Evolutionary conservation across 1,284 basidiomycete species (phyloP).

Genomic region (Ganoderma multipileum): DNA sequence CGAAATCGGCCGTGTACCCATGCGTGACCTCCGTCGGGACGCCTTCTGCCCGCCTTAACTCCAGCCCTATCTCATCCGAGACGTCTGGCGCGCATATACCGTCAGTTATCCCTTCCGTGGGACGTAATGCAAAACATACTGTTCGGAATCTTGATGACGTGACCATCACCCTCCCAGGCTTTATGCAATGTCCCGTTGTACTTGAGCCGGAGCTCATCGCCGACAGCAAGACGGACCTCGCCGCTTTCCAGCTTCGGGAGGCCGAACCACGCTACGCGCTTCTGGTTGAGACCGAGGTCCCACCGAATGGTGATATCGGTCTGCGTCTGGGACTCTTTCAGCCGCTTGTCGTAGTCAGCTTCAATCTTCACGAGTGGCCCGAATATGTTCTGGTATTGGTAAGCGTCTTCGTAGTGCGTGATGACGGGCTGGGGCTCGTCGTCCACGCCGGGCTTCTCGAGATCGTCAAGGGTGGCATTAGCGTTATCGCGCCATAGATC

Average conservation of each 20-base stretch:
- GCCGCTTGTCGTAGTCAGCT: conserved; percentile 97
- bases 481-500: conserved; percentile 99
- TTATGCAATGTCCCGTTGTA: conserved; percentile 92
- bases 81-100: conserved; percentile 66
- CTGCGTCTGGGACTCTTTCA: conserved; percentile 99
- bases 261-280: conserved; percentile 95
- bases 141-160: conserved; percentile 99
- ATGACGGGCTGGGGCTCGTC: conserved; percentile 95
- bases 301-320: conserved; percentile 95
- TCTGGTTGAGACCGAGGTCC: conserved; percentile 98
- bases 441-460: conserved; percentile 96
- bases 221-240: conserved; percentile 95
- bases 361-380: conserved; percentile 99
- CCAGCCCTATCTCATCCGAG: conserved; percentile 97
- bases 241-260: conserved; percentile 98
- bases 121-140: conserved; percentile 59
- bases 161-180: conserved; percentile 96
- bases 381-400: conserved; percentile 99
- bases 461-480: conserved; percentile 92
- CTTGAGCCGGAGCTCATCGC: conserved; percentile 92
- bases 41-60: conserved; percentile 91
- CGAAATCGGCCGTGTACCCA: conserved; percentile 96
- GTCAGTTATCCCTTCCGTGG: conserved; percentile 21
- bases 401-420: conserved; percentile 95
- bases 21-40: conserved; percentile 95